Evolutionary conservation across 2,329 filamentous ascomycete genomes (phyloP), one percentile per base, ranked within the genome.

Genomic region (Trichoderma atroviride): DNA sequence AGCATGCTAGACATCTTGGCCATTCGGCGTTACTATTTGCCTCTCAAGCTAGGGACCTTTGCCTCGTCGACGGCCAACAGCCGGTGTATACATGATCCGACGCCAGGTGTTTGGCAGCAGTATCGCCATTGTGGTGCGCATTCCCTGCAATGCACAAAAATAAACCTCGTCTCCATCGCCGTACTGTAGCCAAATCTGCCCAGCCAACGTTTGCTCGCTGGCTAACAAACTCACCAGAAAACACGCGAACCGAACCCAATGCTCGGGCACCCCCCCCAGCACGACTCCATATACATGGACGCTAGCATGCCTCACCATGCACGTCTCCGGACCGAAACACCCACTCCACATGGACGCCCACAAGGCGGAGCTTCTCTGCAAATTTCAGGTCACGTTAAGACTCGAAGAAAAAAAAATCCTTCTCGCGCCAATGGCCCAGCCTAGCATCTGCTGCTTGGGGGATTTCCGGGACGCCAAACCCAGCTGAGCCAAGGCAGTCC

Each of bases 241-340:
- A 4, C 37, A 43, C 3, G 40, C 40, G 40, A 43, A n/a, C 40
- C 63, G 55, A 59, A 67, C 63, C 63, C 63, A 67, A 67, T 14
- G 55, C 55, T 59, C 55, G 63, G 63, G 63, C 63, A 67, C 66
- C 35, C 66, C 66, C 60, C 59, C 40, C 40, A 52, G 40, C n/a
- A 59, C 33, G n/a, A 37, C 63, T 59, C 53, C 50, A 24, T 63
- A 59, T 59, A 19, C 19, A 9, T 35, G 33, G 33, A 35, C 19
- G 40, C 67, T 60, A 68, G 58, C 67, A 56, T 57, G 59, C 67
- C 50, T 58, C 40, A 60, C 61, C 56, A 69, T 66, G 68, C 68
- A 60, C 68, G 68, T 66, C 61, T 69, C 68, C 68, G 68, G 68
- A 43, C 60, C 68, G 68, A 69, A 68, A 69, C 68, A 56, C 68